phyloP scores from a whole-genome alignment of 1,139 yeast species.

The Zhuliangozyma blackwelliae region DNA sequence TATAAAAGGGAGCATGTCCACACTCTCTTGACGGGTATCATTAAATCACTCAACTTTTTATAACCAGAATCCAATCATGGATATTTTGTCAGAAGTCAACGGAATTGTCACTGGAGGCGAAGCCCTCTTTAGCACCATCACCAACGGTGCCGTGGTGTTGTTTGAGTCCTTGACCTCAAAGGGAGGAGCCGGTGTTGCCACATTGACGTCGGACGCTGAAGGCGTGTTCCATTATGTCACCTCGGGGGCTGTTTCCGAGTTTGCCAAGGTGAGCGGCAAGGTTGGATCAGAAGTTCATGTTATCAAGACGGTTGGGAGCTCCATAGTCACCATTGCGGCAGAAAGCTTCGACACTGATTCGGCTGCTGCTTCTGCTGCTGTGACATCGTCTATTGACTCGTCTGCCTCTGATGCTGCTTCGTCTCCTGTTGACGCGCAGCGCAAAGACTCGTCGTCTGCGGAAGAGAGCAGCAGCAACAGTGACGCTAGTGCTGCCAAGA shows the following conservation, averaged over 20 bases:
- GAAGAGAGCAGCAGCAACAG: too few relatives aligned
- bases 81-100: constrained; percentile 15
- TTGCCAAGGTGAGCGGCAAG: neutral
- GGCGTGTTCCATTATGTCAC: constrained; percentile 10
- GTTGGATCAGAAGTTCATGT: too few relatives aligned
- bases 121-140: constrained; percentile 9
- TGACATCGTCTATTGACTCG: constrained; percentile 13
- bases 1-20: too few relatives aligned
- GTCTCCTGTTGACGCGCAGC: too few relatives aligned
- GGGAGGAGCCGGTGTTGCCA: constrained; percentile 9
- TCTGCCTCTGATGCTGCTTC: constrained; percentile 16
- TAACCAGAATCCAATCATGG: neutral
- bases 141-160: constrained; percentile 15
- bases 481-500: too few relatives aligned
- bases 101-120: constrained; percentile 16
- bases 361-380: too few relatives aligned
- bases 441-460: too few relatives aligned
- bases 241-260: constrained; percentile 13
- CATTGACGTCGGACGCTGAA: constrained; percentile 13
- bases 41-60: too few relatives aligned
- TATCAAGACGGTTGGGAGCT: too few relatives aligned
- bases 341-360: too few relatives aligned
- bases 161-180: constrained; percentile 1
- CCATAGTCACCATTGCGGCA: too few relatives aligned
- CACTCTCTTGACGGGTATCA: too few relatives aligned